Evolutionary conservation across 2,329 filamentous ascomycete genomes (phyloP).

Genomic region (Ascocoryne sarcoides): DNA sequence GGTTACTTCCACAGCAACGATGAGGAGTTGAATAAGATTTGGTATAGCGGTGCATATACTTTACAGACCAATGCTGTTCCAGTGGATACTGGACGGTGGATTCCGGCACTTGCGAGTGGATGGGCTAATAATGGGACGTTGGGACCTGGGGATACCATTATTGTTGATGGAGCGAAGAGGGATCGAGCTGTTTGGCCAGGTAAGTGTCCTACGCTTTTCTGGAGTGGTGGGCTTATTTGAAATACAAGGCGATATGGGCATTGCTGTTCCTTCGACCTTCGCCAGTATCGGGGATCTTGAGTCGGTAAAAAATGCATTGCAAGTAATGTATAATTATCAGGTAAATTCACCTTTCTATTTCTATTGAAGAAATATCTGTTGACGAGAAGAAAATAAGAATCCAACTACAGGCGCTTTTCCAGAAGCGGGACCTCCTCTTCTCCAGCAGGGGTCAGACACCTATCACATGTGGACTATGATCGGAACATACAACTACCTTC

Average conservation of each 20-base stretch:
- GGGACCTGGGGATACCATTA: constrained; percentile 20
- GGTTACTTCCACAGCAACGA: constrained; percentile 44
- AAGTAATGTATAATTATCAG: constrained; percentile 35
- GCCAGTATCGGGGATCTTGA: constrained; percentile 45
- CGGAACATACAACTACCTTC: constrained; percentile 48
- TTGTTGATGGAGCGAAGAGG: constrained; percentile 47
- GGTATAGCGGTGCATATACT: constrained; percentile 43
- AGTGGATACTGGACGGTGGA: constrained; percentile 26
- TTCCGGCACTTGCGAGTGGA: constrained; percentile 23
- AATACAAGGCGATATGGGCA: constrained; percentile 20
- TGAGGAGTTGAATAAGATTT: constrained; percentile 43
- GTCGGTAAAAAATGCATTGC: constrained; percentile 37
- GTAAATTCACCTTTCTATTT: no score
- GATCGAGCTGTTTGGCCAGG: constrained; percentile 54
- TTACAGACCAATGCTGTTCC: constrained; percentile 27
- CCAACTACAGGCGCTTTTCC: constrained; percentile 20
- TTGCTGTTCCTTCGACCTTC: constrained; percentile 45
- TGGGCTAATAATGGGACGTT: constrained; percentile 32
- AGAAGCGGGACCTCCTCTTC: constrained; percentile 20
- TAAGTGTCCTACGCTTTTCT: constrained; percentile 44
- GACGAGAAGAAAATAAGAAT: no score
- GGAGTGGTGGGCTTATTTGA: constrained; percentile 18
- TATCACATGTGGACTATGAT: constrained; percentile 54
- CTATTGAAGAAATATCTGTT: no score
- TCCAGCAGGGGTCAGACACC: constrained; percentile 34